Conservation (phyloP, 176 grass and related monocot genomes). For the Miscanthus lutarioriparius region DNA sequence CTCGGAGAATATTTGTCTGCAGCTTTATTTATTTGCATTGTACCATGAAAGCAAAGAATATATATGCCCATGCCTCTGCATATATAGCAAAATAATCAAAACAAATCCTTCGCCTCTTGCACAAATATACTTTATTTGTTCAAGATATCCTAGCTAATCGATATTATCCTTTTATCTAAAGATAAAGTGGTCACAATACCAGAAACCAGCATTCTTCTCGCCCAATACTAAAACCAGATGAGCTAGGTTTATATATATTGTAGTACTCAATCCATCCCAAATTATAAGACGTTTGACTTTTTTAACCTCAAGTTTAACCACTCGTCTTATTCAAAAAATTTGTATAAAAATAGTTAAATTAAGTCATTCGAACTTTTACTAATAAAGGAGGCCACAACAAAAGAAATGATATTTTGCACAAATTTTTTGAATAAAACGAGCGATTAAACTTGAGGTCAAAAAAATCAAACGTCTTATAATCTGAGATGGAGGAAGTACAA, state of each 20-base stretch:
- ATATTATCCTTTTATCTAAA: neutral
- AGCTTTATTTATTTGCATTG: neutral
- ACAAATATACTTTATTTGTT: neutral
- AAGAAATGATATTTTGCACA: too few species aligned
- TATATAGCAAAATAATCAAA: neutral
- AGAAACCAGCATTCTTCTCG: conserved; percentile 7
- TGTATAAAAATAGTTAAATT: too few species aligned
- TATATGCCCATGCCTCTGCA: neutral
- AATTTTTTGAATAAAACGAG: too few species aligned
- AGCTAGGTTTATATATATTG: neutral
- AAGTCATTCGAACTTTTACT: too few species aligned
- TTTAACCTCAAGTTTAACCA: too few species aligned
- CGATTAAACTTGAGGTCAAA: too few species aligned
- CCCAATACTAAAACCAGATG: neutral
- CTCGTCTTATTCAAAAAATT: too few species aligned
- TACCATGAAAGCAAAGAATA: conserved; percentile 35
- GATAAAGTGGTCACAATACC: conserved; percentile 5
- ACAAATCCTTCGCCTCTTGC: neutral
- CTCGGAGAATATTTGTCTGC: conserved; percentile 16
- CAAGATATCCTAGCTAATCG: neutral
- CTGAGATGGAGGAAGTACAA: too few species aligned
- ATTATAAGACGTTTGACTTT: too few species aligned
- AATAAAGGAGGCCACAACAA: too few species aligned
- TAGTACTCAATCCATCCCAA: neutral
- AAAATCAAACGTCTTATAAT: too few species aligned